Conservation (phyloP, 805 yeast genomes). For the Cyberlindnera subsufficiens region DNA sequence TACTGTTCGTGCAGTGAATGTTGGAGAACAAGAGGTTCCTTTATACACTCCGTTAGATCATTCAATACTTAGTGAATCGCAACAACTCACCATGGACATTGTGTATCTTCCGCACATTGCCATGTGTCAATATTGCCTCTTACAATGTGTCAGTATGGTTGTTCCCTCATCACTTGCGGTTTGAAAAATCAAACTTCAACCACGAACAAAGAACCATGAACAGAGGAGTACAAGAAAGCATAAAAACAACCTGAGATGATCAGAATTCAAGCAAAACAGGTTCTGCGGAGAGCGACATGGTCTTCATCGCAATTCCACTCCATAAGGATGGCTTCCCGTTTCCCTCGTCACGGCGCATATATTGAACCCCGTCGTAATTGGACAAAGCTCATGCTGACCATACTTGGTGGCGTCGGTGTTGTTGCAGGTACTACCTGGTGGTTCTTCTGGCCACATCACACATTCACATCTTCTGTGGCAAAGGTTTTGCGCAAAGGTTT, state of each 20-base stretch:
- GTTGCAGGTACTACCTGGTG: conserved; percentile 28
- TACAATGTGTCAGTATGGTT: neutral
- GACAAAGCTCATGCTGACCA: conserved; percentile 12
- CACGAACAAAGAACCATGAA: neutral
- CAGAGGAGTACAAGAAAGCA: too few species aligned
- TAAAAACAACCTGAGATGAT: neutral
- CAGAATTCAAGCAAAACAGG: neutral
- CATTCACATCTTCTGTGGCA: conserved; percentile 68
- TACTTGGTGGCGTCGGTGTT: conserved; percentile 21
- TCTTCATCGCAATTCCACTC: neutral
- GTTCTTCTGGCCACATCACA: conserved; percentile 60
- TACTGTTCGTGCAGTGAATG: conserved; percentile 8
- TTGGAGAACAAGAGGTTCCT: conserved; percentile 13
- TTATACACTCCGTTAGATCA: neutral
- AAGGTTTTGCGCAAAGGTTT: conserved; percentile 65
- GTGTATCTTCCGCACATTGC: conserved; percentile 62
- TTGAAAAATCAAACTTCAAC: neutral
- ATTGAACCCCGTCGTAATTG: conserved; percentile 14
- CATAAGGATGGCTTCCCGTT: conserved; percentile 9
- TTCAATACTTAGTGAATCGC: too few species aligned
- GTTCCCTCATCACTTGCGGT: neutral
- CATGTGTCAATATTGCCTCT: neutral
- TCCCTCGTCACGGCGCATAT: conserved; percentile 5
- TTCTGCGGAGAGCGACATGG: neutral
- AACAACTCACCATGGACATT: conserved; percentile 34